Base-by-base conservation (phyloP, 2,329 filamentous ascomycete genomes). In the Pseudogymnoascus sp. region DNA sequence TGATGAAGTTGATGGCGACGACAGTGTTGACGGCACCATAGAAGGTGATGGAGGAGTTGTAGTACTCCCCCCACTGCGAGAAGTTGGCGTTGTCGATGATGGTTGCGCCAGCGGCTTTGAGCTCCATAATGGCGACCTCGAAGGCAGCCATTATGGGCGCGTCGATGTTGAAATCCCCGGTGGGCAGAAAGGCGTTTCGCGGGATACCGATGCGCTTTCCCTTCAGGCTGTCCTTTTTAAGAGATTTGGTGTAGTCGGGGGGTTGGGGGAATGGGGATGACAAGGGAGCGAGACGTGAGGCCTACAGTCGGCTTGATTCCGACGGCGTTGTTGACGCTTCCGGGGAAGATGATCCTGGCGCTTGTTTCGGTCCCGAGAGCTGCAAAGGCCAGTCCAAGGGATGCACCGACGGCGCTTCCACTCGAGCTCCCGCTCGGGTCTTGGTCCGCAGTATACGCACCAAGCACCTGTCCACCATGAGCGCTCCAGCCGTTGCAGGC, bases 291-390 rank as follows among this genome's bases (percentile, higher is more conserved):
- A 1, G 83, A 85, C 0, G 83, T 87, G 2, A 89, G 76, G 0
- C 86, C 86, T 0, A 88, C 83, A 0, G 85, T 87, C 1, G 86
- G 85, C 71, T 86, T 87, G 72, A 90, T 85, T 1, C 85, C 86
- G 0, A 88, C 86, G 1, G 88, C 72, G 63, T 86, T 87, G 75
- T 84, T 88, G 8, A 67, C 54, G 34, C 73, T 69, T 0, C 75
- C 70, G 0, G 88, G 87, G 10, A 78, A 79, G 3, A 88, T 71
- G 62, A 90, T 88, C 14, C 82, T 87, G 3, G 87, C 87, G 65
- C 79, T 79, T 0, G 87, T 90, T 72, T 87, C 87, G 0, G 86
- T 84, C 6, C 87, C 87, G 2, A 90, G 71, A 4, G 81, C 70
- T 6, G 81, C 85, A 61, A 83, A 75, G 0, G 84, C 83, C 1